These are phyloP conservation scores for Caryocar brasiliense DNA, from an alignment of 441 rosid genomes.

Conservation along the genomic window DNA sequence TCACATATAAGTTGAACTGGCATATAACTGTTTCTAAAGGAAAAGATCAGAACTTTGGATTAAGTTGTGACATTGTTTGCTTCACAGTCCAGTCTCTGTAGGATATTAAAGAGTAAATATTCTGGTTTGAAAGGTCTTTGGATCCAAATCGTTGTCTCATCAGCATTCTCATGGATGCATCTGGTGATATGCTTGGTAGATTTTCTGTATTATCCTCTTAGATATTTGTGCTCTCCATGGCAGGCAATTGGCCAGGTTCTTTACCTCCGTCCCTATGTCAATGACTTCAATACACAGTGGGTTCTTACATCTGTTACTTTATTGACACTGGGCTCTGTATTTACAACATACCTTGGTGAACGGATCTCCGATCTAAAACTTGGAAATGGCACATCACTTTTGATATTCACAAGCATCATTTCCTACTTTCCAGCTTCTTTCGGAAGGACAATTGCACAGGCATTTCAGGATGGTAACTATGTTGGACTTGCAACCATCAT, in stretches of 20 bases:
- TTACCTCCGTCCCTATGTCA: conserved; percentile 80
- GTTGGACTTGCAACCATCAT: conserved; percentile 59
- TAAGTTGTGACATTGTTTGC: too few species aligned
- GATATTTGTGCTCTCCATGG: conserved; percentile 7
- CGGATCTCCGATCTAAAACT: conserved; percentile 85
- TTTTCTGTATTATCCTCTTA: neutral
- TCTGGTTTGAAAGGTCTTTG: neutral
- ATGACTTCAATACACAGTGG: conserved; percentile 84
- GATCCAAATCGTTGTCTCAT: neutral
- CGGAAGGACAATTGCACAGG: conserved; percentile 78
- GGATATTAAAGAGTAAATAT: neutral
- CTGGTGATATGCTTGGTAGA: neutral
- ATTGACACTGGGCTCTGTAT: conserved; percentile 77
- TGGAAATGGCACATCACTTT: conserved; percentile 91
- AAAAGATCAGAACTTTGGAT: too few species aligned
- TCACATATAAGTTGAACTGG: too few species aligned
- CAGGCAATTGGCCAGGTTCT: conserved; percentile 92
- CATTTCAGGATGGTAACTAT: conserved; percentile 86
- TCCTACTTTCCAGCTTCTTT: conserved; percentile 96
- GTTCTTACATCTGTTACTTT: conserved; percentile 76
- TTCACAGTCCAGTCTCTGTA: too few species aligned
- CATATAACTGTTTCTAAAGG: too few species aligned
- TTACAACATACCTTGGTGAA: conserved; percentile 83
- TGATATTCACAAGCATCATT: conserved; percentile 90
- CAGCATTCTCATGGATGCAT: neutral